phyloP scores from a whole-genome alignment of 2,329 filamentous ascomycete species.

The Ophiostoma himal-ulmi region DNA sequence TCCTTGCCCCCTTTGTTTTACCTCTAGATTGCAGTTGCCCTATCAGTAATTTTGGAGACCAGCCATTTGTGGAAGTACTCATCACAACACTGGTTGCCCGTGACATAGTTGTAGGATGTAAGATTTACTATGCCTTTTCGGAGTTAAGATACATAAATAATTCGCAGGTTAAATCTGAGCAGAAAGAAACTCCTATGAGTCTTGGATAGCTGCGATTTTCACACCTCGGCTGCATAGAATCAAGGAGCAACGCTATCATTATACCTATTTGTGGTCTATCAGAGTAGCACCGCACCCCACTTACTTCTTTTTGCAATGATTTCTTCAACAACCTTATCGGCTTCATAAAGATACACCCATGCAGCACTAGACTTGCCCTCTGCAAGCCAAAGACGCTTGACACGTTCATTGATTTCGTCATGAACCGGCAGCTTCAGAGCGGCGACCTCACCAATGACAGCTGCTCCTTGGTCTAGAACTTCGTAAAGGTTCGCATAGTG shows the following conservation, averaged over 20 bases:
- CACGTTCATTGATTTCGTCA: conserved; percentile 24
- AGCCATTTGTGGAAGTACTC: no score
- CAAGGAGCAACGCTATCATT: background rate
- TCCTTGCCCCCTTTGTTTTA: no score
- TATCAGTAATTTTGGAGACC: no score
- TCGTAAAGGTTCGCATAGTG: conserved; percentile 26
- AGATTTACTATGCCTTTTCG: no score
- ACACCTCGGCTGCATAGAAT: no score
- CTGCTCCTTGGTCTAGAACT: conserved; percentile 19
- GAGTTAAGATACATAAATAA: no score
- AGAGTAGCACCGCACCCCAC: background rate
- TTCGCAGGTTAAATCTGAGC: no score
- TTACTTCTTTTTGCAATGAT: conserved; percentile 8
- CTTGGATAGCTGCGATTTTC: no score
- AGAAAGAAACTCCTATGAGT: background rate
- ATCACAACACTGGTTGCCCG: no score
- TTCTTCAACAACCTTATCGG: conserved; percentile 23
- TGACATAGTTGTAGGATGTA: no score
- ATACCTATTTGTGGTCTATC: background rate
- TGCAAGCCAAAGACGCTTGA: conserved; percentile 17
- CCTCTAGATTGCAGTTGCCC: no score
- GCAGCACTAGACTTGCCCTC: conserved; percentile 12
- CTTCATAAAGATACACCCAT: conserved; percentile 23
- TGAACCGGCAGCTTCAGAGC: conserved; percentile 21
- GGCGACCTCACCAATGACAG: conserved; percentile 15